Percentiles rank a stretch among this genome's conserved stretches.
These are phyloP conservation scores for Dryas integrifolia DNA, from an alignment of 331 rosid genomes.

Conservation along the genomic window DNA sequence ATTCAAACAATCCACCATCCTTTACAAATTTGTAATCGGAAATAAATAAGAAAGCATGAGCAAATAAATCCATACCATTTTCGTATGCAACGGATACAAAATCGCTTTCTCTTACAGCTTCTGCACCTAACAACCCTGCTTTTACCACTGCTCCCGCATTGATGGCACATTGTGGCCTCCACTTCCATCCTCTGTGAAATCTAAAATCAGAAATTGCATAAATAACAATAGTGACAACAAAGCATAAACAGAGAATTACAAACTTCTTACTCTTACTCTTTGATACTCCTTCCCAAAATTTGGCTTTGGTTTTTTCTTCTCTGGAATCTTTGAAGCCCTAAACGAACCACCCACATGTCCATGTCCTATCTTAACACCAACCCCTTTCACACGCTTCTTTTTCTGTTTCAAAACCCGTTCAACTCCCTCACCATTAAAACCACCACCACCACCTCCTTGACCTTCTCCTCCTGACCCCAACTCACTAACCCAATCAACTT, in stretches of 20 bases:
- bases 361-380: too few species aligned
- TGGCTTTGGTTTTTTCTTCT: neutral
- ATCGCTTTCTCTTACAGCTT: conserved; percentile 51
- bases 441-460: neutral
- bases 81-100: conserved; percentile 49
- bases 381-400: neutral
- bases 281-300: neutral
- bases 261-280: neutral
- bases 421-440: neutral
- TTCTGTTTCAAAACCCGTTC: neutral
- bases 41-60: neutral
- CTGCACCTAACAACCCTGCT: conserved; percentile 61
- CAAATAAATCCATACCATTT: conserved; percentile 44
- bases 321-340: neutral
- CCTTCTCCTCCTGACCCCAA: neutral
- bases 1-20: neutral
- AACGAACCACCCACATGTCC: neutral
- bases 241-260: neutral
- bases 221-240: neutral
- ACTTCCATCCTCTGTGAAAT: conserved; percentile 43
- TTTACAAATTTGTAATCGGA: neutral
- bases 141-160: conserved; percentile 79
- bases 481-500: neutral
- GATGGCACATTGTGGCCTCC: conserved; percentile 69
- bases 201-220: conserved; percentile 10